phyloP scores from a whole-genome alignment of 2,329 filamentous ascomycete genomes.

The Cadophora malorum region DNA sequence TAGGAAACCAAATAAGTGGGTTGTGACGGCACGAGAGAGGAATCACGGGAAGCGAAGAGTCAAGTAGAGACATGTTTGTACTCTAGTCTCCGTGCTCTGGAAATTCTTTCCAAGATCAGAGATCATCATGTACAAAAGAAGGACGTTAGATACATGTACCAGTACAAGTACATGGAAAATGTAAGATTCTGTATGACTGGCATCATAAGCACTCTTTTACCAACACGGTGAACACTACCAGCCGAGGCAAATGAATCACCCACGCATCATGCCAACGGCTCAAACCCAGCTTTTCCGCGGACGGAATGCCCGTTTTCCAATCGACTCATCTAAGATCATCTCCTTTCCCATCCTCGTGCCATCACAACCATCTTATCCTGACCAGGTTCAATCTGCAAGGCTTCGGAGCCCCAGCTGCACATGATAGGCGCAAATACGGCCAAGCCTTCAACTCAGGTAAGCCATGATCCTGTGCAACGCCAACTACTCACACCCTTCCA shows the following conservation, averaged over 20 bases:
- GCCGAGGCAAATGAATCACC: slow-evolving; percentile 6
- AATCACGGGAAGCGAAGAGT: slow-evolving; percentile 89
- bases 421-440: background rate
- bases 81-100: background rate
- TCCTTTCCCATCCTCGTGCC: slow-evolving; percentile 3
- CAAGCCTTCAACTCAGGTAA: slow-evolving; percentile 11
- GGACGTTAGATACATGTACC: background rate
- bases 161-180: slow-evolving; percentile 21
- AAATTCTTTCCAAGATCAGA: background rate
- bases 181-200: slow-evolving; percentile 22
- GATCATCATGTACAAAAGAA: slow-evolving; percentile 12
- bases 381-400: slow-evolving; percentile 12
- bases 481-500: background rate
- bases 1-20: slow-evolving; percentile 89
- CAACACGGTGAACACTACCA: background rate
- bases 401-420: background rate
- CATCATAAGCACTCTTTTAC: background rate
- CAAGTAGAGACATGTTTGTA: slow-evolving; percentile 55
- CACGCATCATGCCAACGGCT: background rate
- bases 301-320: background rate
- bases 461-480: slow-evolving; percentile 2
- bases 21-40: slow-evolving; percentile 81
- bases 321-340: background rate
- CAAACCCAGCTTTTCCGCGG: background rate
- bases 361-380: background rate